A percentile compares a stretch with the other conserved stretches of the same genome.
phyloP scores from a whole-genome alignment of 2,329 filamentous ascomycete genomes.

The Leptographium flavum region DNA sequence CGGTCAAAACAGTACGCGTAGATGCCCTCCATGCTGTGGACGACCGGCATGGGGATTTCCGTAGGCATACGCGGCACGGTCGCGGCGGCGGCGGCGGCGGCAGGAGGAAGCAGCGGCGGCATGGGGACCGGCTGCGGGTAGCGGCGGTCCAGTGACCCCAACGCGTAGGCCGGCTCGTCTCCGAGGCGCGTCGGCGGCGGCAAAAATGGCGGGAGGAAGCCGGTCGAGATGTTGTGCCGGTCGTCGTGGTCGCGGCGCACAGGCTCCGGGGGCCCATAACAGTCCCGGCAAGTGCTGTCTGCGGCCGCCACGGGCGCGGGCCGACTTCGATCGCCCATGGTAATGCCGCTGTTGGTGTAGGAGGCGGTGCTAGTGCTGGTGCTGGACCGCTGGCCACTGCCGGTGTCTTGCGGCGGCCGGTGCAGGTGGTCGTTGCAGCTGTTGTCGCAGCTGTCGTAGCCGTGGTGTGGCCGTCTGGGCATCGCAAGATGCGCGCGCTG shows the following conservation, averaged over 20 bases:
- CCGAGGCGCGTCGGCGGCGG: background rate
- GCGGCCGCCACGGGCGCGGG: no score
- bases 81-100: background rate
- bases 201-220: background rate
- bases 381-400: background rate
- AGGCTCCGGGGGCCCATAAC: no score
- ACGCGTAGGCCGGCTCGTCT: no score
- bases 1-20: constrained; percentile 39
- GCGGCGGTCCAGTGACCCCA: no score
- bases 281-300: background rate
- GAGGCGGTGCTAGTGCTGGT: background rate
- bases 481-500: no score
- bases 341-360: background rate
- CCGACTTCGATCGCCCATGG: no score
- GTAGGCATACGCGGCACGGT: no score
- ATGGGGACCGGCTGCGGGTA: no score
- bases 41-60: background rate
- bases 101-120: background rate
- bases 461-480: no score
- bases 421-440: background rate
- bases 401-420: no score
- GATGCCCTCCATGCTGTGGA: constrained; percentile 1
- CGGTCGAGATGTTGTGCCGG: background rate
- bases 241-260: background rate
- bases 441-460: no score